Base-by-base conservation (phyloP, 2,329 filamentous ascomycete species). In the Penicillium sp. region DNA sequence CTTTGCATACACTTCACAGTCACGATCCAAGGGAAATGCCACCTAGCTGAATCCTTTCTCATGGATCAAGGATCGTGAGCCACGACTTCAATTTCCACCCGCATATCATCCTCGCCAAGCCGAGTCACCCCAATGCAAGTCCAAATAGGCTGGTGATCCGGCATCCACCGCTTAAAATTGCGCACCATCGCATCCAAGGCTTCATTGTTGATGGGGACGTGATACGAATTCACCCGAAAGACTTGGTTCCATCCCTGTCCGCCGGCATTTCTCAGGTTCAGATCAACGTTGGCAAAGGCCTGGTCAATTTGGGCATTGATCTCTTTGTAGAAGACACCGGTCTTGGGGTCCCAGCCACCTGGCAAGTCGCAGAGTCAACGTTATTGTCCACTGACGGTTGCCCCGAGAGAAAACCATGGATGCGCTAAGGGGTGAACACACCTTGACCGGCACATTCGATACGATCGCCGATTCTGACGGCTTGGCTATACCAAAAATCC, bases 261-360 rank as follows among this genome's bases (percentile, higher is more conserved):
- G 1, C 80, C 79, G 0, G 77, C 77, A 11, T 72, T 51, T 28
- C 67, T 70, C 4, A 83, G 59, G 18, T 57, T 63, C 4, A 67
- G 54, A 1, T 83, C 76, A 7, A 81, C 73, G 40, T 82, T 83
- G 3, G 54, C 58, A 50, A 83, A 83, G 0, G 78, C 75, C 37
- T 71, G 67, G 34, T 74, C 72, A 32, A 78, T 73, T 36, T 78
- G 65, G 0, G 59, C 65, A 32, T 69, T 66, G 27, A 74, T 60
- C 8, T 73, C 67, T 2, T 49, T 51, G 38, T 54, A 41, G 31
- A 62, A 43, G 2, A 35, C 36, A 6, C 49, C 54, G 1, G 53
- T 57, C 7, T 40, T 21, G 1, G 54, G 58, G 18, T 65, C 39
- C 60, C 63, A 68, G 43, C 66, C 54, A 54, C 66, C 58, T 71